Conservation (phyloP, 257 asterid genomes). For the Verbascum thapsus region DNA sequence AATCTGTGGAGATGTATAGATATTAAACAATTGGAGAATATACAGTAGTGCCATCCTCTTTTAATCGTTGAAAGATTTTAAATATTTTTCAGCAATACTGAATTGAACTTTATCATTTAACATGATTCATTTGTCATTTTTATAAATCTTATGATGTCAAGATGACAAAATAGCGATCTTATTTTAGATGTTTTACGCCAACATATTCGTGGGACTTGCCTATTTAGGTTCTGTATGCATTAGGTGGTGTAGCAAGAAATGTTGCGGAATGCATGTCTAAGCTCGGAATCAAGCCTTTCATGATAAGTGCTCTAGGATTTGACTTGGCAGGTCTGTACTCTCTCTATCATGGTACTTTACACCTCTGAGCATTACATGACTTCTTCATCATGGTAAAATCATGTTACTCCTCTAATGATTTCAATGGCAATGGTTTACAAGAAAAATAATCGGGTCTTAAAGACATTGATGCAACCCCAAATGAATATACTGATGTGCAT, state of each 20-base stretch:
- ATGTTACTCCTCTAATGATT: neutral
- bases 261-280: conserved; percentile 94
- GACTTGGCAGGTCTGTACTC: conserved; percentile 79
- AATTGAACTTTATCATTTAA: neutral
- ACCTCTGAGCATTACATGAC: neutral
- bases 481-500: neutral
- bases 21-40: neutral
- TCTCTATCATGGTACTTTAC: conserved; percentile 2
- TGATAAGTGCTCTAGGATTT: conserved; percentile 85
- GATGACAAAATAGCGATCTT: conserved; percentile 7
- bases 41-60: neutral
- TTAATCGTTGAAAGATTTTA: neutral
- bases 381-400: neutral
- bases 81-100: neutral
- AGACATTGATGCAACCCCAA: neutral
- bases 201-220: conserved; percentile 12
- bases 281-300: conserved; percentile 80
- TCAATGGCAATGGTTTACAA: neutral
- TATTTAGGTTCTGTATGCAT: conserved; percentile 66
- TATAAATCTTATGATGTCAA: neutral
- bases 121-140: neutral
- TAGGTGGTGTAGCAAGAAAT: conserved; percentile 96
- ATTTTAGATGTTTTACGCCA: neutral
- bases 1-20: neutral
- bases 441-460: neutral